Evolutionary conservation across 1,284 basidiomycete species (phyloP), one percentile per base, ranked within the genome.

Genomic region (Naganishia sp.): DNA sequence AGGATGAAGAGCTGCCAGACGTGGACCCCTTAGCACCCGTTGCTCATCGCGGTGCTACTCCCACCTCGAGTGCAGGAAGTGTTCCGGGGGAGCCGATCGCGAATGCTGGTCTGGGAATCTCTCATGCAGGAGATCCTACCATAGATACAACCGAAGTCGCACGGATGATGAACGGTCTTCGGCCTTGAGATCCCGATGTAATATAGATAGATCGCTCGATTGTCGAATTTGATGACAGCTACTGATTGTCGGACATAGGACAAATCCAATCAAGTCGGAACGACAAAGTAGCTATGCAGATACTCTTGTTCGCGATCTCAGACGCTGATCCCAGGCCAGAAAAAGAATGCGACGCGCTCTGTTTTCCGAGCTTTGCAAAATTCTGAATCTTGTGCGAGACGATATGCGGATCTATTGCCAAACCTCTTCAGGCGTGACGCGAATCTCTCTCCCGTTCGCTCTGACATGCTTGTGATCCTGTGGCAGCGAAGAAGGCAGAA

Each of bases 351-450:
- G 18, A 18, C 2, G 23, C 45, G 18, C 15, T 46, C 6, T 46
- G 4, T 1, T 39, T 10, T 13, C 36, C 36, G 13, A 13, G 13
- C 36, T 13, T 7, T 39, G 36, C 36, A 10, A 9, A 39, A 13
- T 13, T 39, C 0, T 28, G 28, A 39, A 39, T 39, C 13, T 13
- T 13, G 13, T 7, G 36, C 36, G 36, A 50, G 49, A 4, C 23
- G 25, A 23, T 15, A 13, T 39, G 6, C 11, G 28, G 6, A 9
- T 55, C 31, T 45, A 66, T 33, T 60, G 50, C 52, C 57, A 66
- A 6, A 80, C 78, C 68, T 79, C 75, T 68, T 76, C 73, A 2
- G 79, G 78, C 1, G 72, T 68, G 11, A 80, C 79, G 33, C 77
- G 72, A 16, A 77, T 73, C 63, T 80, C 76, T 31, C 74, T 69